Conservation (phyloP, 495 filamentous ascomycete genomes). For the Xylona heveae region DNA sequence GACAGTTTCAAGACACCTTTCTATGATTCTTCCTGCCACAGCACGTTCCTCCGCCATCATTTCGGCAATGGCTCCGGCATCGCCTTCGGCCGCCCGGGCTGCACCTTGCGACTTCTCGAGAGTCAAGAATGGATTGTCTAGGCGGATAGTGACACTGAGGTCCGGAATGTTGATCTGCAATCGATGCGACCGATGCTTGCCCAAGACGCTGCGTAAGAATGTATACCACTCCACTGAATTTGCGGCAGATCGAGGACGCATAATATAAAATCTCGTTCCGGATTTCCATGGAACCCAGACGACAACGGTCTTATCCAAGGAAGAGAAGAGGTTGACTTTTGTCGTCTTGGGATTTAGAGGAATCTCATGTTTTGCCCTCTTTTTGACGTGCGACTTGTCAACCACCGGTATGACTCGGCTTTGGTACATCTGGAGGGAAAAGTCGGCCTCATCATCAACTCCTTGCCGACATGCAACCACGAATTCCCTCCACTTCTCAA, state of each 20-base stretch:
- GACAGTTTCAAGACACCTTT: constrained; percentile 36
- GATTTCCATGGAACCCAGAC: constrained; percentile 35
- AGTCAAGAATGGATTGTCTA: constrained; percentile 40
- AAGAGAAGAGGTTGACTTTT: constrained; percentile 46
- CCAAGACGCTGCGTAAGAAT: constrained; percentile 39
- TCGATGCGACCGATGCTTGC: constrained; percentile 31
- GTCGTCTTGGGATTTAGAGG: constrained; percentile 28
- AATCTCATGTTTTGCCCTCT: constrained; percentile 33
- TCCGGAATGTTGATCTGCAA: constrained; percentile 51
- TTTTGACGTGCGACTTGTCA: constrained; percentile 26
- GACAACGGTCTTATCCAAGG: constrained; percentile 51
- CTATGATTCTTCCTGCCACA: constrained; percentile 33
- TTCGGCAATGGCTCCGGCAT: constrained; percentile 23
- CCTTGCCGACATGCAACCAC: constrained; percentile 46
- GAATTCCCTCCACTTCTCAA: constrained; percentile 53
- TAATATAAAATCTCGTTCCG: constrained; percentile 43
- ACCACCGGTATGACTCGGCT: constrained; percentile 45
- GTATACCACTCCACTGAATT: constrained; percentile 58
- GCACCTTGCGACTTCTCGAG: constrained; percentile 22
- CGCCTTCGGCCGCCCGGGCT: constrained; percentile 16
- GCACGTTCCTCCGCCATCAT: constrained; percentile 27
- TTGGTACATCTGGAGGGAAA: constrained; percentile 46
- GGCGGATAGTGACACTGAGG: constrained; percentile 36
- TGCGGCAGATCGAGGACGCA: constrained; percentile 41
- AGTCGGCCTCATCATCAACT: constrained; percentile 28